Evolutionary conservation across 2,329 filamentous ascomycete species (phyloP), one percentile per base, ranked within the genome.

Genomic region (Penicillium sp.): DNA sequence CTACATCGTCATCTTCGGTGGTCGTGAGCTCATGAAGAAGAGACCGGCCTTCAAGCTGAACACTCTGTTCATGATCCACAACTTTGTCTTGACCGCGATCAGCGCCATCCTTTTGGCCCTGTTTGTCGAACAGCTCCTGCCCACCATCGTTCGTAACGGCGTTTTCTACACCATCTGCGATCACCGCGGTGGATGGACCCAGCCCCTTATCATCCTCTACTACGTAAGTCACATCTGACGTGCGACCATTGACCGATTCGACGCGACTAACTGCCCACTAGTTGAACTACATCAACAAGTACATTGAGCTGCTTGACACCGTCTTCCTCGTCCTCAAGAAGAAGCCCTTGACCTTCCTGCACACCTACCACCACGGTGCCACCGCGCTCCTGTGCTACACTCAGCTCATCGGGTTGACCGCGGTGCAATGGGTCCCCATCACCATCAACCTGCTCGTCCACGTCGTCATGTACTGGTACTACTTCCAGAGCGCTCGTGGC

Each of bases 391-490:
- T 97, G 62, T 96, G 91, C 86, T 97, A 95, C 79, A 95, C 89
- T 46, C 91, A 97, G 77, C 82, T 97, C 57, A 85, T 95, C 64
- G 91, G 91, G 59, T 82, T 87, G 65, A 97, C 91, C 37, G 81
- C 91, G 35, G 91, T 97, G 47, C 95, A 90, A 51, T 97, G 91
- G 91, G 88, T 95, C 46, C 84, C 86, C 53, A 97, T 97, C 69
- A 85, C 82, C 44, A 82, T 97, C 62, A 97, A 97, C 80, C 75
- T 97, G 66, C 82, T 82, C 55, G 91, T 97, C 45, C 91, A 97
- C 75, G 91, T 97, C 49, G 87, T 96, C 68, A 97, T 97, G 91
- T 97, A 97, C 85, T 96, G 90, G 90, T 97, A 97, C 84, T 97
- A 97, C 82, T 97, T 97, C 85, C 91, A 97, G 80, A 91, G 88